A percentile compares a stretch with the other conserved stretches of the same genome.
Conservation (phyloP, 1,139 yeast genomes). For the Sugiyamaella xylanicola region DNA sequence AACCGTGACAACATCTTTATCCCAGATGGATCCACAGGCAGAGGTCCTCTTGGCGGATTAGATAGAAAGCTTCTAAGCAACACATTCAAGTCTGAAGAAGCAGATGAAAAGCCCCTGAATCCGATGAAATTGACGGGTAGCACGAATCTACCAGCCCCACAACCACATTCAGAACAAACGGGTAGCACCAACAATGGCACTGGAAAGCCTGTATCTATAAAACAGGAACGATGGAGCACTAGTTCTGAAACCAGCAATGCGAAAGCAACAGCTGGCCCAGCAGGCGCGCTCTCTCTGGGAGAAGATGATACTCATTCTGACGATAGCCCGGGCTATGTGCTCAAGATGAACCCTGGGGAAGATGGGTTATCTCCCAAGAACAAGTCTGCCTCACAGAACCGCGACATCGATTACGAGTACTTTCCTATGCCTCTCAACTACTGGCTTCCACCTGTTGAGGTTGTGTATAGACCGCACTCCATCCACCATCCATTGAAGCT, state of each 20-base stretch:
- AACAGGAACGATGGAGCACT: conserved; percentile 6
- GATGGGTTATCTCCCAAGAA: conserved; percentile 18
- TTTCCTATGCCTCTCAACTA: conserved; percentile 60
- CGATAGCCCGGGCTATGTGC: conserved; percentile 19
- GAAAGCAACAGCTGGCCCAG: conserved; percentile 8
- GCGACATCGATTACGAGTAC: conserved; percentile 49
- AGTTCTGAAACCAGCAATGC: conserved; percentile 12
- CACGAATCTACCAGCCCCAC: not conserved
- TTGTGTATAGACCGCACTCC: conserved; percentile 61
- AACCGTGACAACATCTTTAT: conserved; percentile 53
- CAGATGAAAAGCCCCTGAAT: conserved; percentile 4
- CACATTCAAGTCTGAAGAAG: conserved; percentile 9
- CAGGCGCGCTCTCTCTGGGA: conserved; percentile 16
- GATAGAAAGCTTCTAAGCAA: conserved; percentile 1
- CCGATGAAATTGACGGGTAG: not conserved
- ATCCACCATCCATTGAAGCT: conserved; percentile 48
- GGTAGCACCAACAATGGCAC: not conserved
- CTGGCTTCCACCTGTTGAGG: conserved; percentile 61
- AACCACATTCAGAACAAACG: not conserved
- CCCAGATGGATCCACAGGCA: conserved; percentile 23
- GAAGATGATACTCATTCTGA: conserved; percentile 21
- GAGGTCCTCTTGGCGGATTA: conserved; percentile 4
- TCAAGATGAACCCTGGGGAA: conserved; percentile 19
- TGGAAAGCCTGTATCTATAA: not conserved
- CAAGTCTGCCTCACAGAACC: conserved; percentile 11